Percentiles rank a stretch among this genome's conserved stretches.
Conservation (phyloP, 352 stramenopile genomes). For the Phytophthora melonis region DNA sequence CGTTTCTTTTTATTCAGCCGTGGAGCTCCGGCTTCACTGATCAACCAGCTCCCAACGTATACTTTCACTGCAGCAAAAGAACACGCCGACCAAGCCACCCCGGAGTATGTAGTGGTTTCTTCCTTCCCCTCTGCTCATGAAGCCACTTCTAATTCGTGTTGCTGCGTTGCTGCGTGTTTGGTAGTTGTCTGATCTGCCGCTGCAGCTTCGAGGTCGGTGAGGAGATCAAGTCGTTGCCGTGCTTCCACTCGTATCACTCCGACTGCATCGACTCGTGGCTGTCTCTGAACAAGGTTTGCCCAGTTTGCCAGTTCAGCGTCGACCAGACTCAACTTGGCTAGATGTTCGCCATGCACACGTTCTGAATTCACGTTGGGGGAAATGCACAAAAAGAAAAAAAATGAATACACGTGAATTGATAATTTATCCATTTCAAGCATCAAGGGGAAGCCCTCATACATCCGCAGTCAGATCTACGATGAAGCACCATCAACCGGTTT, state of each 20-base stretch:
- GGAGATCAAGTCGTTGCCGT: constrained; percentile 94
- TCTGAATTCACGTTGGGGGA: constrained; percentile 1
- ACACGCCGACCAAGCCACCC: constrained; percentile 46
- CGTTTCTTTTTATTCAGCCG: constrained; percentile 46
- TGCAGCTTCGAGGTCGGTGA: constrained; percentile 91
- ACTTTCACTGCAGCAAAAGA: constrained; percentile 71
- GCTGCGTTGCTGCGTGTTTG: not conserved
- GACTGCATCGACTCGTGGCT: constrained; percentile 95
- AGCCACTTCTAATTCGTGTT: not conserved
- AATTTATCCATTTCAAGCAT: constrained; percentile 56
- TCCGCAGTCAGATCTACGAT: constrained; percentile 12
- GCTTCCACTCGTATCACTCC: constrained; percentile 95
- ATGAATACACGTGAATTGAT: constrained; percentile 59
- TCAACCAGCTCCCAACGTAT: constrained; percentile 86
- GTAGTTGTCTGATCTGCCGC: constrained; percentile 94
- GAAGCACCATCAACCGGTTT: not conserved
- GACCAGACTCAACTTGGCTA: constrained; percentile 52
- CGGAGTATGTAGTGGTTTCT: constrained; percentile 53
- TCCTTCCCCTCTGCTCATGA: not conserved
- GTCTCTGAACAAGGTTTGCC: constrained; percentile 92
- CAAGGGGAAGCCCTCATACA: constrained; percentile 1
- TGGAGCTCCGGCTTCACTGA: constrained; percentile 66
- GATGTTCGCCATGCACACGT: constrained; percentile 2
- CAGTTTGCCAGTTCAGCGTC: constrained; percentile 89
- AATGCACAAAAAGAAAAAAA: constrained; percentile 24